Evolutionary conservation across 768 basidiomycete genomes (phyloP).

Genomic region (Paxillus involutus): DNA sequence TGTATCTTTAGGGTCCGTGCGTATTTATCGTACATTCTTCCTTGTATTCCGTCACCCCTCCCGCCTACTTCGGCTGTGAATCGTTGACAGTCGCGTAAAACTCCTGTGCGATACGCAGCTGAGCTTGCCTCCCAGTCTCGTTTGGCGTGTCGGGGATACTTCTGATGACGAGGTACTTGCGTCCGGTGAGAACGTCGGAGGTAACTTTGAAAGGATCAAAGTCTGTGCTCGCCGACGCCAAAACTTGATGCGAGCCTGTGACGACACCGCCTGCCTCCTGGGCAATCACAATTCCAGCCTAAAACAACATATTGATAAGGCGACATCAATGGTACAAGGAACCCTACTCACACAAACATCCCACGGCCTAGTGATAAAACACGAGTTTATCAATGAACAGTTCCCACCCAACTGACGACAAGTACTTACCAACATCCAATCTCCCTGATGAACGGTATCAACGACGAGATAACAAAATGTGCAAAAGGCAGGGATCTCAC

Average conservation of each 20-base stretch:
- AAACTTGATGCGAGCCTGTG: conserved; percentile 61
- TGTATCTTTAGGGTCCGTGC: neutral
- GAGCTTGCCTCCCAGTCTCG: conserved; percentile 70
- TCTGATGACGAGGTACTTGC: conserved; percentile 80
- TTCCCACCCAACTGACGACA: neutral
- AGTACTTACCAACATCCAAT: conserved; percentile 66
- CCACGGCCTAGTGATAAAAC: conserved; percentile 56
- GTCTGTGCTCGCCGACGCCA: conserved; percentile 33
- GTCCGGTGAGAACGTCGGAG: conserved; percentile 68
- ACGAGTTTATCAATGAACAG: neutral
- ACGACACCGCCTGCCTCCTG: conserved; percentile 85
- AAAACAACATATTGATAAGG: neutral
- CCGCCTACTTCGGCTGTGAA: conserved; percentile 48
- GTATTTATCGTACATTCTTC: neutral
- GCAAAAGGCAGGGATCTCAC: conserved; percentile 39
- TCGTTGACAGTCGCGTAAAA: conserved; percentile 86
- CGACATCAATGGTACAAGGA: neutral
- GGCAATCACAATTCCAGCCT: conserved; percentile 88
- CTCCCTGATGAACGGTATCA: conserved; percentile 49
- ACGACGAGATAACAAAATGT: neutral
- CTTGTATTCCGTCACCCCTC: neutral
- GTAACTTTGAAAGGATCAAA: conserved; percentile 59
- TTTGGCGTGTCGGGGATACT: conserved; percentile 59
- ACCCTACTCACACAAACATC: conserved; percentile 66
- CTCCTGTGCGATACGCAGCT: conserved; percentile 78